Percentiles rank a stretch among this genome's conserved stretches.
These are phyloP conservation scores for Aspergillus oerlinghausenensis DNA, from an alignment of 2,329 filamentous ascomycete genomes.

Conservation along the genomic window DNA sequence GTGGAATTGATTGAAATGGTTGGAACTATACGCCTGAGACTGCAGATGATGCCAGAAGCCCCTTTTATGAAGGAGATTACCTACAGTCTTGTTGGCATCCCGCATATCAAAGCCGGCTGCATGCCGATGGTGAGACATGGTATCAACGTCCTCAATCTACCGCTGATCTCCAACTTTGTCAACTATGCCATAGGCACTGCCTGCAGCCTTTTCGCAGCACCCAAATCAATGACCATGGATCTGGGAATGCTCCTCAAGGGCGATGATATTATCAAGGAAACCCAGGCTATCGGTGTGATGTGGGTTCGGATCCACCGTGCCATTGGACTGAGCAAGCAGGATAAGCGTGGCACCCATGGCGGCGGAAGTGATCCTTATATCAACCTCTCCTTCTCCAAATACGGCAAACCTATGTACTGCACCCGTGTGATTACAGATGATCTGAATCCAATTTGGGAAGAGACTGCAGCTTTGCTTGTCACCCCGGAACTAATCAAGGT, in stretches of 20 bases:
- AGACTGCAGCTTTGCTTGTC: constrained; percentile 78
- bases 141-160: constrained; percentile 85
- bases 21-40: constrained; percentile 74
- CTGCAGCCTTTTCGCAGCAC: constrained; percentile 85
- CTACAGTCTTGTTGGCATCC: constrained; percentile 89
- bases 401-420: constrained; percentile 96
- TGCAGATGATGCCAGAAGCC: constrained; percentile 83
- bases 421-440: constrained; percentile 94
- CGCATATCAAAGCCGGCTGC: constrained; percentile 83
- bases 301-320: constrained; percentile 91
- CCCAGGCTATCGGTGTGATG: constrained; percentile 78
- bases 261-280: constrained; percentile 84
- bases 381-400: constrained; percentile 91
- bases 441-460: constrained; percentile 87
- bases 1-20: constrained; percentile 90
- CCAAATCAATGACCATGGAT: constrained; percentile 89
- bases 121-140: constrained; percentile 88
- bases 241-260: constrained; percentile 86
- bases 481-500: constrained; percentile 88
- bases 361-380: constrained; percentile 95
- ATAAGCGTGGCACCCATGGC: constrained; percentile 71
- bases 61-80: constrained; percentile 90
- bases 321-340: constrained; percentile 83
- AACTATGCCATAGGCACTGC: constrained; percentile 90
- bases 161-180: constrained; percentile 92